Evolutionary conservation across 2,329 filamentous ascomycete species (phyloP), one percentile per base, ranked within the genome.

Genomic region (Ceratocystis cacaofunesta): DNA sequence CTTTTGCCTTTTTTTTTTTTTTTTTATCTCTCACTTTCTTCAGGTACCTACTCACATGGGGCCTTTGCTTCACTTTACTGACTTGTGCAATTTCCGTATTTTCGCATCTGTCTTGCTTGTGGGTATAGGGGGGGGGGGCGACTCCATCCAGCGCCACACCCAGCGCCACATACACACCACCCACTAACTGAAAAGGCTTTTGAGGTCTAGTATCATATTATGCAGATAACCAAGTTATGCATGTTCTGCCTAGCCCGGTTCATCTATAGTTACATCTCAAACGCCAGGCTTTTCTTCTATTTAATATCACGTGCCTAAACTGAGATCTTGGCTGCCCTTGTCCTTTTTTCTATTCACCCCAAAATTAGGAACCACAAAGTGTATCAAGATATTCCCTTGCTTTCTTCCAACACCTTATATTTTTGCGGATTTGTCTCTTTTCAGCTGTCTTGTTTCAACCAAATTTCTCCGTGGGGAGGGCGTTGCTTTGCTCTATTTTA

Each of bases 391-490:
- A 52, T 52, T 32, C 32, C n/a, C 52, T 58, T 8, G 15, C 17
- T n/a, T 32, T n/a, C 28, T n/a, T 10, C 7, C n/a, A 7, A 30
- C 32, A 6, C 52, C 30, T 15, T 17, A 7, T 58, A 58, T 36
- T 61, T 15, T 32, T 22, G 58, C 19, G n/a, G 8, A 22, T 58
- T 8, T 58, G 52, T 44, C 22, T 61, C 58, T 61, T 41, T 36
- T 43, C 30, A 61, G 10, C 22, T 61, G 30, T 61, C 58, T 43
- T 61, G 58, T 61, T 61, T 61, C 52, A 58, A n/a, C 28, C 17
- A 28, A 32, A 32, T 32, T 58, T 58, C 52, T 58, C 25, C 22
- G 28, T n/a, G 15, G 15, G 28, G 5, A 22, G 10, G 52, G 22
- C 15, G 28, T 58, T 32, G 12, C 28, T 32, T 17, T 8, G 7